These are phyloP conservation scores for Stereocaulon alpinum DNA, from an alignment of 495 filamentous ascomycete species.

Conservation along the genomic window DNA sequence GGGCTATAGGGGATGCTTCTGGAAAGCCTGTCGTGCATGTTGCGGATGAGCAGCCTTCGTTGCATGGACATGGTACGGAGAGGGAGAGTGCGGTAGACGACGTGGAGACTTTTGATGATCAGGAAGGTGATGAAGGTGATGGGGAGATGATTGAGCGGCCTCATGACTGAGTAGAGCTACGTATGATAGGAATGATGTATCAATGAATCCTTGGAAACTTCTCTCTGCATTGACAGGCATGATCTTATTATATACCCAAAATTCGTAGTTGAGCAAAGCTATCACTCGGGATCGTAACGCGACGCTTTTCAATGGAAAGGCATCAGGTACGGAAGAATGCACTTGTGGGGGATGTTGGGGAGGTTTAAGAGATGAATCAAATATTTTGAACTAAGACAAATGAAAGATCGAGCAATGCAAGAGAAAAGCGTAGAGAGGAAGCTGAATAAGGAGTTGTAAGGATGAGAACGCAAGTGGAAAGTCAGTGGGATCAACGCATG, in stretches of 20 bases:
- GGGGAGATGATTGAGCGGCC: slow-evolving; percentile 20
- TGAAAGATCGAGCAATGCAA: too few relatives aligned
- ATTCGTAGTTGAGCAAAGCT: not conserved
- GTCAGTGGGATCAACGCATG: not conserved
- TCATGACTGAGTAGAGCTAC: not conserved
- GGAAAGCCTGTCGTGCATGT: slow-evolving; percentile 84
- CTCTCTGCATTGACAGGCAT: not conserved
- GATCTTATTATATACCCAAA: not conserved
- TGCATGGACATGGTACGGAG: slow-evolving; percentile 41
- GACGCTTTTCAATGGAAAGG: too few relatives aligned
- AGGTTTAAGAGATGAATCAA: too few relatives aligned
- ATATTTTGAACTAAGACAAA: too few relatives aligned
- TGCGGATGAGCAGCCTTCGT: slow-evolving; percentile 49
- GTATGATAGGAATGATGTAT: not conserved
- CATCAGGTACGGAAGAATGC: too few relatives aligned
- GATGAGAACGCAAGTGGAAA: not conserved
- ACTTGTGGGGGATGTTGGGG: too few relatives aligned
- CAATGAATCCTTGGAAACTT: not conserved
- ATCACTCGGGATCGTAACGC: too few relatives aligned
- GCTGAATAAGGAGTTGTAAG: too few relatives aligned
- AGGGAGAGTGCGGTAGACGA: slow-evolving; percentile 73
- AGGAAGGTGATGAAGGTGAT: slow-evolving; percentile 29
- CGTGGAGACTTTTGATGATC: slow-evolving; percentile 76
- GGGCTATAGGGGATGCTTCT: slow-evolving; percentile 51
- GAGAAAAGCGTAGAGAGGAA: not conserved